Base-by-base conservation (phyloP, 305 asterid genomes). In the Fraxinus paxiana region DNA sequence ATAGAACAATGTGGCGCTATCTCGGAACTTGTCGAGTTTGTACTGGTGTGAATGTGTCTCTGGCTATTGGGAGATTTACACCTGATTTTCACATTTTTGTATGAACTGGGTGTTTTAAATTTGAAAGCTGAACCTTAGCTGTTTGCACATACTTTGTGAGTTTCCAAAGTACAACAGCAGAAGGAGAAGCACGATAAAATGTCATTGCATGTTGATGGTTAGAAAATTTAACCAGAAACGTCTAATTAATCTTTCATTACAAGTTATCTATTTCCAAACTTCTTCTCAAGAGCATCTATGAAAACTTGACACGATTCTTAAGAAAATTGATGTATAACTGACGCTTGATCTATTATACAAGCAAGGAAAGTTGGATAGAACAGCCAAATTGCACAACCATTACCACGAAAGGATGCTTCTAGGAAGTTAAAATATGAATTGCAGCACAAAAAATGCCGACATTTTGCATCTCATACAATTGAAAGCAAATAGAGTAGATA, bases 361-460 rank as follows among this genome's bases (percentile, higher is more conserved):
- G 41, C 75, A 31, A 69, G 38, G 41, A 10, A 30, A 69, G 2
- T 65, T 13, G 31, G 75, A 28, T 26, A 28, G 3, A 67, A 30
- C 22, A 28, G 74, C 74, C 74, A 26, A 67, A 67, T 30, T 67
- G 20, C 41, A 65, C 38, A 28, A 28, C 43, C 10, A 13, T 13
- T 69, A 69, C 73, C 38, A 4, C 43, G 24, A 51, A 77, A 20
- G 24, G 73, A 70, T 43, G 59, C 48, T 79, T 82, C 38, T 48
- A 34, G 6, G 41, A 46, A 13, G 41, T 73, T 37, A 22, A 79
- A 34, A 26, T 63, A 67, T 35, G 41, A 43, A 71, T 17, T 20
- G 48, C 70, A 48, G 69, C 56, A 20, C 17, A 48, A 59, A 59
- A 6, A 73, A 13, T 73, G 79, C 65, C 69, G 77, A 77, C 73